These are phyloP conservation scores for Bruguiera gymnorhiza DNA, from an alignment of 345 rosid genomes.

Conservation along the genomic window DNA sequence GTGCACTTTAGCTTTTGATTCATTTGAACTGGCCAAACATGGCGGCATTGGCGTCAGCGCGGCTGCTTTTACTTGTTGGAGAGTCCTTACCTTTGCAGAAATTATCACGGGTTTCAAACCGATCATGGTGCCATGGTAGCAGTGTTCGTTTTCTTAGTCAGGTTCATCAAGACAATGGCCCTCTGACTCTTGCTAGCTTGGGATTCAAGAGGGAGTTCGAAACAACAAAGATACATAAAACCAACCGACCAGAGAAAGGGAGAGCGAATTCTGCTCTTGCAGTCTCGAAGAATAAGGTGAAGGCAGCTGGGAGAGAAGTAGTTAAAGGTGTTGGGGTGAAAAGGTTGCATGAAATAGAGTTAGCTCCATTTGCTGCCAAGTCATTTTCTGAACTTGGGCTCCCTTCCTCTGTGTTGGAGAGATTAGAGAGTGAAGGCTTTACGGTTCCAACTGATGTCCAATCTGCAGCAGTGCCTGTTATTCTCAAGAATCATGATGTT, in stretches of 20 bases:
- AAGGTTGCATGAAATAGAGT: conserved; percentile 42
- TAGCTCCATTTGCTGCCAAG: conserved; percentile 62
- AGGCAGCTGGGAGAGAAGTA: conserved; percentile 29
- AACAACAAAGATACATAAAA: conserved; percentile 22
- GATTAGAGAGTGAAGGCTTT: conserved; percentile 71
- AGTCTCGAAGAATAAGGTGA: conserved; percentile 36
- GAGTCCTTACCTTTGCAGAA: conserved; percentile 45
- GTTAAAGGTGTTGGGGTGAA: conserved; percentile 35
- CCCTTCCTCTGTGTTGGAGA: conserved; percentile 55
- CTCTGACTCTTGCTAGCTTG: conserved; percentile 67
- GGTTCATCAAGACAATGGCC: conserved; percentile 36
- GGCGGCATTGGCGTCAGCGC: conserved; percentile 49
- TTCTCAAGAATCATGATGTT: conserved; percentile 66
- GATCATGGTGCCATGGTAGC: conserved; percentile 31
- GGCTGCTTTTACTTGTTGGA: conserved; percentile 63
- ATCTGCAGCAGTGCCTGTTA: conserved; percentile 72
- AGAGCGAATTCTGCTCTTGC: conserved; percentile 19
- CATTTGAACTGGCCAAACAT: conserved; percentile 27
- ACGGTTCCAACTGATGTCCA: conserved; percentile 82
- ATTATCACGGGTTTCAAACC: conserved; percentile 40
- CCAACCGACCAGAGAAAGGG: conserved; percentile 25
- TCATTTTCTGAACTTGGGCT: conserved; percentile 91
- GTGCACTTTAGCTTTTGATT: conserved; percentile 1
- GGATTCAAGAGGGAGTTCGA: conserved; percentile 40
- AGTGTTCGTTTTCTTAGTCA: conserved; percentile 39